These are phyloP conservation scores for Taphrina pruni DNA, from an alignment of 1,139 yeast species.

Conservation along the genomic window DNA sequence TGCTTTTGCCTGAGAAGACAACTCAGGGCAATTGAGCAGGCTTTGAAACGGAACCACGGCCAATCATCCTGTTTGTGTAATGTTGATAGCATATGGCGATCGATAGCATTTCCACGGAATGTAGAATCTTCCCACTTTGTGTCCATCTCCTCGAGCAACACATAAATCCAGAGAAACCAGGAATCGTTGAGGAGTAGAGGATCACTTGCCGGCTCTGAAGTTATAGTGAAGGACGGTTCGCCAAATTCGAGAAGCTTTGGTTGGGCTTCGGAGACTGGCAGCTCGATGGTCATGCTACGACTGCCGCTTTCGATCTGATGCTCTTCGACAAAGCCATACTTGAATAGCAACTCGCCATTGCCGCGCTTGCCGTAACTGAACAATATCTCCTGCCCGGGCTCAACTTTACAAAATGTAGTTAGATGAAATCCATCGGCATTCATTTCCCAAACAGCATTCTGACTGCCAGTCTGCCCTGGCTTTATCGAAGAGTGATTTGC, in stretches of 20 bases:
- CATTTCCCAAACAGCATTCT: constrained; percentile 24
- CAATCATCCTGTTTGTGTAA: neutral
- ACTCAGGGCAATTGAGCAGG: constrained; percentile 6
- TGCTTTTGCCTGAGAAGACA: neutral
- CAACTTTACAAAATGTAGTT: neutral
- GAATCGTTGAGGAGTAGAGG: neutral
- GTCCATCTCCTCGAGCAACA: neutral
- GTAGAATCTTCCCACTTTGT: neutral
- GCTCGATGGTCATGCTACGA: constrained; percentile 23
- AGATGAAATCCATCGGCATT: constrained; percentile 6
- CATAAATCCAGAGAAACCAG: constrained; percentile 6
- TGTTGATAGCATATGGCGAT: neutral
- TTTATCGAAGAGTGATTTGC: constrained; percentile 23
- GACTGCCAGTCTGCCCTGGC: constrained; percentile 3
- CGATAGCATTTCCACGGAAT: neutral
- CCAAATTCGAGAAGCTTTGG: neutral
- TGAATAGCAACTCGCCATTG: constrained; percentile 23
- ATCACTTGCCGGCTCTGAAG: neutral
- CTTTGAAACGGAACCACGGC: constrained; percentile 15
- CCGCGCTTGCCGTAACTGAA: constrained; percentile 29
- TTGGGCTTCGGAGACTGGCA: neutral
- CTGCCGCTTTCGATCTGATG: constrained; percentile 15
- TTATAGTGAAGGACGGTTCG: constrained; percentile 24
- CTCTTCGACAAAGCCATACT: constrained; percentile 23
- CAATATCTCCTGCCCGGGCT: constrained; percentile 7